Evolutionary conservation across 371 early-diverging fungal species (phyloP).

Genomic region (Basidiobolus meristosporus): DNA sequence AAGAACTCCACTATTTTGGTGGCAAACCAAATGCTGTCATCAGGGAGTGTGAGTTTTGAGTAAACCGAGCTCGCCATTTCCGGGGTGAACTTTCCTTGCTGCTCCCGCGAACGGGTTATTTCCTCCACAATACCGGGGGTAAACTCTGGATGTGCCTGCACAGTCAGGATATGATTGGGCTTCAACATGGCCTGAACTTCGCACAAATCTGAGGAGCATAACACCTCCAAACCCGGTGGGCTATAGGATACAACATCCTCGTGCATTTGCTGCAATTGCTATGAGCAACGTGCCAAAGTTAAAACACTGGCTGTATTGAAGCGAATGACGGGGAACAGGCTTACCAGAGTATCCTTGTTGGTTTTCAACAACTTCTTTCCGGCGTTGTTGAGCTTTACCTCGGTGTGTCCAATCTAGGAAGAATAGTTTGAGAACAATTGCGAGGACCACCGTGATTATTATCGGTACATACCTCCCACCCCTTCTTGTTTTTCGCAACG

Average conservation of each 20-base stretch:
- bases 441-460: not conserved
- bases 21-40: too few relatives aligned
- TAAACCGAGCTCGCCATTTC: too few relatives aligned
- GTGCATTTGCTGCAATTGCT: too few relatives aligned
- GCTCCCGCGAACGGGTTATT: too few relatives aligned
- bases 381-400: slow-evolving; percentile 12
- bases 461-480: slow-evolving; percentile 43
- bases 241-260: slow-evolving; percentile 27
- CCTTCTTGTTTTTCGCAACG: slow-evolving; percentile 23
- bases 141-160: slow-evolving; percentile 74
- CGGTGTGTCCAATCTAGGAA: slow-evolving; percentile 19
- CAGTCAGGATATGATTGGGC: slow-evolving; percentile 28
- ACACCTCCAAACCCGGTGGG: slow-evolving; percentile 23
- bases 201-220: slow-evolving; percentile 18
- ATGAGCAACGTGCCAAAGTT: too few relatives aligned
- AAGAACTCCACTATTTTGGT: too few relatives aligned
- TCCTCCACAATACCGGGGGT: slow-evolving; percentile 21
- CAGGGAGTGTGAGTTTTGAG: too few relatives aligned
- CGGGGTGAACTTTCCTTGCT: too few relatives aligned
- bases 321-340: not conserved
- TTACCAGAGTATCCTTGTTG: slow-evolving; percentile 8
- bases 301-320: too few relatives aligned
- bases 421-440: not conserved
- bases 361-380: slow-evolving; percentile 17
- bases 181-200: slow-evolving; percentile 23